Base-by-base conservation (phyloP, 2,329 filamentous ascomycete genomes). In the Verticillium albo-atrum region DNA sequence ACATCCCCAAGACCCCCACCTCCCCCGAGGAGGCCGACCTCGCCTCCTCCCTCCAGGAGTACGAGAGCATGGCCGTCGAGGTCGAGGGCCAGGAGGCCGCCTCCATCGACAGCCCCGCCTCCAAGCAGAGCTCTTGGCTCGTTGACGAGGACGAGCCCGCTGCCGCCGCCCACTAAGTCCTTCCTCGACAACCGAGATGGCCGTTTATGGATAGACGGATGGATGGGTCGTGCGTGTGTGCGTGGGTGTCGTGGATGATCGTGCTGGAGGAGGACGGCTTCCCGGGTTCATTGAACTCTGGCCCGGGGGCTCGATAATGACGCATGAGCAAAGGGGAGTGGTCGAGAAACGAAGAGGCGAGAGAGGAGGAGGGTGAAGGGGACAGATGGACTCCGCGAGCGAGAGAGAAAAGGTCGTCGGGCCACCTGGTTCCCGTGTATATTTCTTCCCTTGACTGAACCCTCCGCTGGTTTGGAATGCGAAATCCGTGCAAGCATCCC, bases 11-110 rank as follows among this genome's bases (percentile, higher is more conserved):
- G 77, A 78, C 92, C 61, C 94, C 95, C 72, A 79, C 84, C 74
- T 96, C 92, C 35, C 95, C 95, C 74, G 95, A 98, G 80, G 94
- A 98, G 85, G 80, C 89, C 78, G 91, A 97, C 79, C 90, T 99
- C 65, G 92, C 93, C 74, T 89, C 85, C 77, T 94, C 91, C 77
- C 81, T 99, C 76, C 89, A 95, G 82, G 89, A 92, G 75, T 99
- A 99, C 85, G 94, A 98, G 86, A 85, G 80, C 75, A 92, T 96
- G 84, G 85, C 89, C 69, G 93, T 97, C 68, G 95, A 99, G 79
- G 89, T 98, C 66, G 94, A 98, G 83, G 94, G 94, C 67, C 87
- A 91, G 77, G 86, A 90, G 67, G 81, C 83, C 68, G 76, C 79
- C 62, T 83, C 83, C 65, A 82, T 86, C 74, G 81, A 81, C 66